Evolutionary conservation across 1,284 basidiomycete genomes (phyloP), one percentile per base, ranked within the genome.

Genomic region (Sutorius eximius): DNA sequence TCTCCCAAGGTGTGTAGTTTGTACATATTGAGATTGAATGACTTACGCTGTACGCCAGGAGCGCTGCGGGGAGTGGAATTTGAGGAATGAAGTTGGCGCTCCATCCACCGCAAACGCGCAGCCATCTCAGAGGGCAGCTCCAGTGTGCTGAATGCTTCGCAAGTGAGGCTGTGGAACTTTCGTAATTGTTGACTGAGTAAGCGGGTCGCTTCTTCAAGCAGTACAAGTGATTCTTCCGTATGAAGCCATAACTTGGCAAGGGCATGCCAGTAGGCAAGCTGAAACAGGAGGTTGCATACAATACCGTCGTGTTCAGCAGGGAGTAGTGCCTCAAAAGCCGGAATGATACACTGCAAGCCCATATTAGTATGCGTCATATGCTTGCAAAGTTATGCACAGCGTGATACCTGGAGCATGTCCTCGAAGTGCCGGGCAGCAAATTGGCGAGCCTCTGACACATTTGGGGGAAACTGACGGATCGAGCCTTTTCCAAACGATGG

Each of bases 1-100:
- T 70, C 61, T 4, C 61, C 61, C 0, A 70, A 46, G 0, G 61
- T 51, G 46, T 68, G 69, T 2, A 62, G 22, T 37, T 72, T 72
- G 43, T 62, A 62, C 2, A 61, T 68, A 6, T 10, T 3, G 6
- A 65, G 37, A 49, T 69, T 71, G 54, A 71, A 64, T 2, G 20
- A 18, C 51, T 65, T 65, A 1, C 45, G 20, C 1, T 27, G 37
- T 1, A 47, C 30, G 15, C 18, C 33, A 40, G 38, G 22, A 18
- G 12, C 20, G 12, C 20, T 18, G 20, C 5, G 3, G 4, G 18
- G 4, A 6, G 18, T 38, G 5, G 18, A 5, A 6, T 38, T 20
- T 9, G 16, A 38, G 5, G 11, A 18, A 5, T 36, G 16, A n/a
- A n/a, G 10, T 18, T 38, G n/a, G 11, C 18, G 2, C 11, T 40